Evolutionary conservation across 805 yeast species (phyloP), one percentile per base, ranked within the genome.

Genomic region (Blastobotrys terrestris): DNA sequence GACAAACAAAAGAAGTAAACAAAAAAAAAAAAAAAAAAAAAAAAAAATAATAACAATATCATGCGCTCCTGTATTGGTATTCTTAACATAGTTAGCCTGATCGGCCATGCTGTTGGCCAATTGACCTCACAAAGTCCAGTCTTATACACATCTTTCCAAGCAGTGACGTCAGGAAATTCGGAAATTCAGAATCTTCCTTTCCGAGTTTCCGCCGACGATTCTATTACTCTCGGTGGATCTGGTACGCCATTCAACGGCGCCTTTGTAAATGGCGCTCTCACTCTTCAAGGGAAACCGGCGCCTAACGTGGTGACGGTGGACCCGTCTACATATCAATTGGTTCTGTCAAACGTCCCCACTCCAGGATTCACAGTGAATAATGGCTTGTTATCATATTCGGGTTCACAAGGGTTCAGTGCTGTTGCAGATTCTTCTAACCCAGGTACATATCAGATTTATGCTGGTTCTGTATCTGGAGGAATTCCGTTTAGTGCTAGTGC

Each of bases 41-140:
- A 11, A 14, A 11, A 11, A 26, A 21, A 21, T 21, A 44, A 14
- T 13, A 20, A 42, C 4, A 11, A 45, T 15, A 50, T 19, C 2
- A 51, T 51, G 53, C 31, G 49, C 35, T 49, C 49, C 41, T 3
- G 53, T 21, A n/a, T 53, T 8, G 16, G 41, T 14, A 20, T 20
- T 40, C 16, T 20, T 41, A 19, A 35, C 15, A n/a, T 18, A 4
- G 13, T 49, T 16, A 16, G 39, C 39, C 3, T 35, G 70, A 75
- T 75, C 65, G 58, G 50, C 8, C 35, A 31, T 31, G 4, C 48
- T 35, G 20, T 43, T 3, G 31, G 41, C 39, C 43, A 48, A 40
- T 13, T 31, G 31, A 51, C 54, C 40, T 44, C 46, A 8, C 43
- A 54, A 16, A 31, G 51, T 41, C 44, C 58, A 39, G 54, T 55